Evolutionary conservation across 2,329 filamentous ascomycete genomes (phyloP), one percentile per base, ranked within the genome.

Genomic region (Hypoxylon sp.): DNA sequence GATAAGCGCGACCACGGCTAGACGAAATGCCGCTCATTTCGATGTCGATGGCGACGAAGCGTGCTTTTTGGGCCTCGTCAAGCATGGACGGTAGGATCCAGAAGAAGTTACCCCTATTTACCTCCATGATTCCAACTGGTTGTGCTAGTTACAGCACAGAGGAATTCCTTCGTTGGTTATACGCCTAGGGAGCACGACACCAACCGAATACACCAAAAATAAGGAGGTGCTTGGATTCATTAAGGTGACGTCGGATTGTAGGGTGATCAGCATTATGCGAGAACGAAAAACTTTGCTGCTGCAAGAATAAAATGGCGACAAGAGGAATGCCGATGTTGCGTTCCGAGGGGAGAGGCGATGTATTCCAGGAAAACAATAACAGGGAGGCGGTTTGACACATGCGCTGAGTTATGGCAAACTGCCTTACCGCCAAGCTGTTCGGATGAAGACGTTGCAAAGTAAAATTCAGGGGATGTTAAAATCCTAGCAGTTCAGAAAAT

Each of bases 1-100:
- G 21, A 3, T 45, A 43, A 21, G 11, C 5, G 6, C 48, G 56
- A 5, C 25, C 62, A 2, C 59, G 41, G 7, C 61, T 62, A n/a
- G 30, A 21, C 0, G 21, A 32, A 34, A 80, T 76, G 4, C 80
- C 80, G 1, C 75, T 77, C 79, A 82, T 81, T 70, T 82, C 80
- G 38, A 81, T 51, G 52, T 82, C 80, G 3, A 82, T 70, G 5
- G 78, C 70, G 0, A 80, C 73, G 60, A 76, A 80, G 0, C 75
- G 67, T 0, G 79, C 75, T 9, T 69, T 61, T 5, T 75, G 64
- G 5, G 80, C 77, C 1, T 72, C 67, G 0, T 74, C 32, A 1
- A 82, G 59, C 3, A 82, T 71, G 1, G 5, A 14, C 0, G 78
- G 76, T 6, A 82, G 69, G 5, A 65, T 23, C 2, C 32, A 14